Evolutionary conservation across 164 flowering plant species (phyloP).

Genomic region (Aristolochia fimbriata): DNA sequence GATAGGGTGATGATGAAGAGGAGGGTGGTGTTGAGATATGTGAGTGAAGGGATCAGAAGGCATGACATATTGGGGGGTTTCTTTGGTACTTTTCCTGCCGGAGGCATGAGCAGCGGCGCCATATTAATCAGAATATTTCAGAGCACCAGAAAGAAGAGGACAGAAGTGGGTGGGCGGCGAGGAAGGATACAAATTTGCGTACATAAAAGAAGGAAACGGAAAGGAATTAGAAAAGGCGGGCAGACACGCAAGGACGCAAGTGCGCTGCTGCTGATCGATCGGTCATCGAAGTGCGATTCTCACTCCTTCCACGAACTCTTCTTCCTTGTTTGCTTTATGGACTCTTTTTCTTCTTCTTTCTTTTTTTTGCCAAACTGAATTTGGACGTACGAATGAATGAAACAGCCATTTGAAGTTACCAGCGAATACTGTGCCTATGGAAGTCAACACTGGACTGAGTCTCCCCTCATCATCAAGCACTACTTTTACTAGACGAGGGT

Average conservation of each 20-base stretch:
- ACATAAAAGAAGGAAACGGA: too few species aligned
- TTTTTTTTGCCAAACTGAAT: too few species aligned
- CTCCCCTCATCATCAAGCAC: too few species aligned
- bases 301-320: constrained; percentile 16
- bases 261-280: too few species aligned
- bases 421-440: too few species aligned
- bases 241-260: constrained; percentile 26
- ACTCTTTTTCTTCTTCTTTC: too few species aligned
- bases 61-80: constrained; percentile 19
- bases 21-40: constrained; percentile 43
- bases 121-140: too few species aligned
- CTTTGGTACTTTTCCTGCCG: constrained; percentile 11
- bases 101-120: constrained; percentile 13
- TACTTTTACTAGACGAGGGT: too few species aligned
- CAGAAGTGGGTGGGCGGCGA: background rate
- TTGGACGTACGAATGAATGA: too few species aligned
- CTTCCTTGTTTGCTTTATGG: background rate
- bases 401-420: too few species aligned
- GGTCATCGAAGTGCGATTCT: constrained; percentile 33
- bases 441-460: too few species aligned
- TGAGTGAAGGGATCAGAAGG: constrained; percentile 11
- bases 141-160: too few species aligned
- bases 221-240: background rate
- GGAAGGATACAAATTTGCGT: background rate
- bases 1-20: constrained; percentile 65